phyloP scores from a whole-genome alignment of 768 basidiomycete species.

The Termitomyces sp. region DNA sequence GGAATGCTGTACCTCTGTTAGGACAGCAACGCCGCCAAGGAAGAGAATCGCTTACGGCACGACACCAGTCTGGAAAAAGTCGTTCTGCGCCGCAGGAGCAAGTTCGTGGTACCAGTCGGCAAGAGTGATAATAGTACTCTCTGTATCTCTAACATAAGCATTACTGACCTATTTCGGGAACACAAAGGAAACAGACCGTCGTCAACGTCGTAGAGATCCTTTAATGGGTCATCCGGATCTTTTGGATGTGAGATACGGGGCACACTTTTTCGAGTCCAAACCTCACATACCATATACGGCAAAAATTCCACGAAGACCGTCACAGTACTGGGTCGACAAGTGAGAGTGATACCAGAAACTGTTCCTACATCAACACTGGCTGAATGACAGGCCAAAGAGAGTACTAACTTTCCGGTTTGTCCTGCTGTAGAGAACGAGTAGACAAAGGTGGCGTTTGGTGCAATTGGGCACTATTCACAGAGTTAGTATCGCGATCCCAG shows the following conservation, averaged over 20 bases:
- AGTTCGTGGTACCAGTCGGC: slow-evolving; percentile 25
- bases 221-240: slow-evolving; percentile 33
- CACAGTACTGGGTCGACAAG: slow-evolving; percentile 42
- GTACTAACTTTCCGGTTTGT: slow-evolving; percentile 22
- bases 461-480: slow-evolving; percentile 30
- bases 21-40: slow-evolving; percentile 2
- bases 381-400: neutral
- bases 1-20: slow-evolving; percentile 15
- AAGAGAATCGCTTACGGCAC: slow-evolving; percentile 18
- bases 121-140: slow-evolving; percentile 28
- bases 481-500: neutral
- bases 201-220: slow-evolving; percentile 32
- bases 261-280: neutral
- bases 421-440: slow-evolving; percentile 30
- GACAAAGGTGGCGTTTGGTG: slow-evolving; percentile 25
- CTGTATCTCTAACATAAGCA: slow-evolving; percentile 8
- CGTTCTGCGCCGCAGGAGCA: slow-evolving; percentile 31
- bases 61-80: slow-evolving; percentile 24
- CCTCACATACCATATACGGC: slow-evolving; percentile 18
- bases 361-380: neutral
- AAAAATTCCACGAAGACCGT: slow-evolving; percentile 32
- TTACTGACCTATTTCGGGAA: slow-evolving; percentile 2
- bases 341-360: slow-evolving; percentile 36
- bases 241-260: neutral
- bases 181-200: slow-evolving; percentile 19